These are phyloP conservation scores for Amylocarpus encephaloides DNA, from an alignment of 2,329 filamentous ascomycete genomes.

Conservation along the genomic window DNA sequence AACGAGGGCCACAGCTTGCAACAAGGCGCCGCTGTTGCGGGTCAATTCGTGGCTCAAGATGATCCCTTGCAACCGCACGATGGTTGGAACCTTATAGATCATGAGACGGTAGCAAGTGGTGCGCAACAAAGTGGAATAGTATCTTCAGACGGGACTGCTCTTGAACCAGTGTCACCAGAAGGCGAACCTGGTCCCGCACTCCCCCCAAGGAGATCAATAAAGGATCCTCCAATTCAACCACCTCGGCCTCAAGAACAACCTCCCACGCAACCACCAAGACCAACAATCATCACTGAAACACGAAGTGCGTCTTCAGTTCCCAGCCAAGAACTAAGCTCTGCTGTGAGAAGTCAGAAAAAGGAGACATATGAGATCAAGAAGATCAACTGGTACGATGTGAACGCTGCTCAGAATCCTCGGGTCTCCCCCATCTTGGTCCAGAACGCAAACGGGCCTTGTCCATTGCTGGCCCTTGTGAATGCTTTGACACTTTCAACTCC, in stretches of 20 bases:
- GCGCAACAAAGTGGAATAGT: slow-evolving; percentile 24
- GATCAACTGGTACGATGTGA: slow-evolving; percentile 73
- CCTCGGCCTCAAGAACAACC: slow-evolving; percentile 16
- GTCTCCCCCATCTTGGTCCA: slow-evolving; percentile 86
- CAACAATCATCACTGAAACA: slow-evolving; percentile 13
- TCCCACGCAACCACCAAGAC: slow-evolving; percentile 25
- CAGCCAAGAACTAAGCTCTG: slow-evolving; percentile 10
- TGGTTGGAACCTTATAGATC: slow-evolving; percentile 27
- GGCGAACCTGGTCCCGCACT: slow-evolving; percentile 23
- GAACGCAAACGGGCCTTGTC: slow-evolving; percentile 91
- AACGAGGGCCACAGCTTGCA: slow-evolving; percentile 10
- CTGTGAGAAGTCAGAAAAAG: slow-evolving; percentile 23
- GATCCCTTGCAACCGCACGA: slow-evolving; percentile 18
- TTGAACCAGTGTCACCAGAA: background rate
- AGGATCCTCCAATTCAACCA: slow-evolving; percentile 7
- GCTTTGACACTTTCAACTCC: slow-evolving; percentile 80
- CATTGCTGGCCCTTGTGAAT: slow-evolving; percentile 87
- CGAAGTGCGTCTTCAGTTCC: slow-evolving; percentile 13
- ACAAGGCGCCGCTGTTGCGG: background rate
- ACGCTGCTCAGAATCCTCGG: slow-evolving; percentile 53
- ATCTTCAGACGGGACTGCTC: slow-evolving; percentile 7
- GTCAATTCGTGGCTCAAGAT: slow-evolving; percentile 9
- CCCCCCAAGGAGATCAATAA: slow-evolving; percentile 23
- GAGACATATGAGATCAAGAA: slow-evolving; percentile 94
- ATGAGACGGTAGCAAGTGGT: slow-evolving; percentile 14